Evolutionary conservation across 495 filamentous ascomycete species (phyloP).

Genomic region (Cenococcum geophilum): DNA sequence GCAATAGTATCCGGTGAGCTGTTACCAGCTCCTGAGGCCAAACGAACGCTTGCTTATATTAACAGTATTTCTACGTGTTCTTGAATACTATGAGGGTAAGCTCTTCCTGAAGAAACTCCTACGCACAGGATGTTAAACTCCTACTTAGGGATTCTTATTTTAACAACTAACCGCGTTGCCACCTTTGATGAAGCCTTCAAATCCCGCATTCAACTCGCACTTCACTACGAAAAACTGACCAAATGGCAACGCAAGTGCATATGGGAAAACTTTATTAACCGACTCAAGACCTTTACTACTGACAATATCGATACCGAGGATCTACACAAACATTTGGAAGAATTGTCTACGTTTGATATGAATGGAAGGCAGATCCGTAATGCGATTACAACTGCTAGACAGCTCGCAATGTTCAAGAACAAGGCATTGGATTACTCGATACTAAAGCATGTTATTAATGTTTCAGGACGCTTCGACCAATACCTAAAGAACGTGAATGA

Average conservation of each 20-base stretch:
- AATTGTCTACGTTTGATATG: constrained; percentile 29
- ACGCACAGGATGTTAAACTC: no score
- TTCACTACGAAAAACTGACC: constrained; percentile 26
- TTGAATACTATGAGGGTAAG: constrained; percentile 31
- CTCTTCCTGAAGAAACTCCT: no score
- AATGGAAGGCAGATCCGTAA: constrained; percentile 45
- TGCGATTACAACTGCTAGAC: constrained; percentile 16
- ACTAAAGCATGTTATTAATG: not conserved
- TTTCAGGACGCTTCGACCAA: not conserved
- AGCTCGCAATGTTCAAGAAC: not conserved
- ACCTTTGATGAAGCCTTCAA: constrained; percentile 33
- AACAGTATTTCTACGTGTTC: constrained; percentile 29
- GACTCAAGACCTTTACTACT: constrained; percentile 21
- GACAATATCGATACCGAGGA: constrained; percentile 32
- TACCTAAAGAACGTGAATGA: not conserved
- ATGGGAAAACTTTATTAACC: constrained; percentile 39
- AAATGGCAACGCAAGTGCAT: constrained; percentile 32
- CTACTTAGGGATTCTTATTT: no score
- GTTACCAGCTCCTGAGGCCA: no score
- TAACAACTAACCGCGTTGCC: constrained; percentile 24
- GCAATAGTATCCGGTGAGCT: constrained; percentile 52
- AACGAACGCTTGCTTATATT: no score
- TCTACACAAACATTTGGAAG: constrained; percentile 19
- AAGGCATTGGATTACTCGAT: not conserved
- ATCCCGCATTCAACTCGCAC: constrained; percentile 24